phyloP scores from a whole-genome alignment of 2,329 filamentous ascomycete genomes.

The Stachybotrys chartarum region DNA sequence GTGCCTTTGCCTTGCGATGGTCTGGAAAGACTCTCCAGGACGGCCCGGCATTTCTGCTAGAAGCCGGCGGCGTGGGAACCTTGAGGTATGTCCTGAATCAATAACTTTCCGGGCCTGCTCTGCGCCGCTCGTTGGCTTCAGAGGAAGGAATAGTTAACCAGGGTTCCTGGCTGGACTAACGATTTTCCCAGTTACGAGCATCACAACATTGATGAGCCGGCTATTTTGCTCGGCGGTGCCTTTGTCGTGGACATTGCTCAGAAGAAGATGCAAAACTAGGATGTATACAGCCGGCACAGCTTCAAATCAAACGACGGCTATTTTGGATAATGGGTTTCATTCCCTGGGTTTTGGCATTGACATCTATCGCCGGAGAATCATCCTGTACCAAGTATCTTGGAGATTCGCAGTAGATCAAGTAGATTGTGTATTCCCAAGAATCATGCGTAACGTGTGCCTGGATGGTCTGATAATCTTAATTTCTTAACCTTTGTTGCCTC shows the following conservation, averaged over 20 bases:
- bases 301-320: background rate
- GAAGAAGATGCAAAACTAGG: conserved; percentile 7
- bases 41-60: conserved; percentile 74
- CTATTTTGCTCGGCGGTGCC: conserved; percentile 68
- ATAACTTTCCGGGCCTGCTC: background rate
- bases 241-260: conserved; percentile 45
- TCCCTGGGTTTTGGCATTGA: too few relatives aligned
- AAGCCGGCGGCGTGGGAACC: conserved; percentile 78
- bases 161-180: too few relatives aligned
- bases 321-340: too few relatives aligned
- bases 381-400: too few relatives aligned
- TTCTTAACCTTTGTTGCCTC: conserved; percentile 32
- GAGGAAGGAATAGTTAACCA: too few relatives aligned
- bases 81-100: conserved; percentile 49
- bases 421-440: too few relatives aligned
- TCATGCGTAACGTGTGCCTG: too few relatives aligned
- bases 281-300: background rate
- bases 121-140: too few relatives aligned
- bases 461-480: too few relatives aligned
- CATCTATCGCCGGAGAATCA: too few relatives aligned
- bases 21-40: conserved; percentile 64
- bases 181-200: conserved; percentile 62
- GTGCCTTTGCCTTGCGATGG: conserved; percentile 87
- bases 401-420: too few relatives aligned
- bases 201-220: conserved; percentile 68